A percentile compares a stretch with the other conserved stretches of the same genome.
phyloP scores from a whole-genome alignment of 257 asterid genomes.

The Gentiana macrophylla region DNA sequence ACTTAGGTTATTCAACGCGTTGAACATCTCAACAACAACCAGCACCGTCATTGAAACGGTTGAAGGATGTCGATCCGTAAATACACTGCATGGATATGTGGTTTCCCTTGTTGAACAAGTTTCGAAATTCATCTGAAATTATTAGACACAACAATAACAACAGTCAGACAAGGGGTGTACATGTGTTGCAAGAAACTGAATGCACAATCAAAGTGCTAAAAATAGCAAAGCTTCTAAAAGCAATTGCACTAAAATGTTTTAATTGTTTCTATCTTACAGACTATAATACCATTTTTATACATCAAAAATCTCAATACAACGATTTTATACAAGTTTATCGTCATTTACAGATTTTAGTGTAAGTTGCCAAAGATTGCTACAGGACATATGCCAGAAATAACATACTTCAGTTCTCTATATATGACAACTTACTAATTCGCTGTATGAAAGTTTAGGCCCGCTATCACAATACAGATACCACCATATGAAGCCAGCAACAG shows the following conservation, averaged over 20 bases:
- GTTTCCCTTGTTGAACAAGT: conserved; percentile 89
- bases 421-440: conserved; percentile 77
- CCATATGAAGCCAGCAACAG: conserved; percentile 98
- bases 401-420: too few species aligned
- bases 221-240: too few species aligned
- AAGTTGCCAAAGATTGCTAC: too few species aligned
- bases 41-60: conserved; percentile 97
- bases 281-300: too few species aligned
- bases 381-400: too few species aligned
- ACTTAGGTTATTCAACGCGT: conserved; percentile 94
- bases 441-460: conserved; percentile 81
- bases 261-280: too few species aligned
- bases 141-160: conserved; percentile 6
- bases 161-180: background rate
- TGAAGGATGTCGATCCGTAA: conserved; percentile 86
- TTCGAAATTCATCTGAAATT: conserved; percentile 76
- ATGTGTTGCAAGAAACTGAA: background rate
- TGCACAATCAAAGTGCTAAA: background rate
- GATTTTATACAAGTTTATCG: too few species aligned
- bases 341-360: too few species aligned
- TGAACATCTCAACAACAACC: conserved; percentile 99
- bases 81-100: conserved; percentile 61
- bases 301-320: too few species aligned
- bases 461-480: conserved; percentile 80
- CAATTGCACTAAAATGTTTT: too few species aligned